These are phyloP conservation scores for Umbelopsis ramanniana DNA, from an alignment of 192 early-diverging fungal species.

Conservation along the genomic window DNA sequence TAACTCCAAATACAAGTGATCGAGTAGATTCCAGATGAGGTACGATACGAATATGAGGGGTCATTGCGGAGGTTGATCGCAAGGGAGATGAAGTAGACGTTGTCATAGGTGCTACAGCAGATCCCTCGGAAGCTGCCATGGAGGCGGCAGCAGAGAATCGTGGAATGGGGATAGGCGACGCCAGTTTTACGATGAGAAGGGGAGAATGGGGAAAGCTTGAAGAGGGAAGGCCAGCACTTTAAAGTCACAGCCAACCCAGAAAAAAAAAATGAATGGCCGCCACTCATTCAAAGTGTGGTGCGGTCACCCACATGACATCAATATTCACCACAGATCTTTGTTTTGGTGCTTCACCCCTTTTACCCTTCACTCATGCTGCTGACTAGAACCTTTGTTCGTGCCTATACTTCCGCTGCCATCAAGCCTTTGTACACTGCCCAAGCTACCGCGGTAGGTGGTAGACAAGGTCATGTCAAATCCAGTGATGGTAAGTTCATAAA, in stretches of 20 bases:
- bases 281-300: not conserved
- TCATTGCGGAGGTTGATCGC: constrained; percentile 25
- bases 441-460: constrained; percentile 47
- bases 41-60: constrained; percentile 58
- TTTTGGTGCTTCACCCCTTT: not conserved
- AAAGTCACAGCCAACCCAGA: not conserved
- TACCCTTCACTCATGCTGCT: not conserved
- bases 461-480: constrained; percentile 50
- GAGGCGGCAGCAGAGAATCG: constrained; percentile 12
- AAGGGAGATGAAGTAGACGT: constrained; percentile 3
- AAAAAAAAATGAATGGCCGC: no score
- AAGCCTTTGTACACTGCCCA: constrained; percentile 56
- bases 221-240: not conserved
- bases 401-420: constrained; percentile 24
- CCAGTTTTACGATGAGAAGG: constrained; percentile 4
- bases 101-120: not conserved
- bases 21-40: constrained; percentile 58
- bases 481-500: constrained; percentile 38
- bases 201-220: constrained; percentile 3
- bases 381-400: not conserved
- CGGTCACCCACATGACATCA: constrained; percentile 21
- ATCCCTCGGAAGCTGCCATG: constrained; percentile 22
- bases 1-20: constrained; percentile 57
- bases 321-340: not conserved
- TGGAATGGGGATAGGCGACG: constrained; percentile 16